These are phyloP conservation scores for Hura crepitans DNA, from an alignment of 441 rosid genomes.

Conservation along the genomic window DNA sequence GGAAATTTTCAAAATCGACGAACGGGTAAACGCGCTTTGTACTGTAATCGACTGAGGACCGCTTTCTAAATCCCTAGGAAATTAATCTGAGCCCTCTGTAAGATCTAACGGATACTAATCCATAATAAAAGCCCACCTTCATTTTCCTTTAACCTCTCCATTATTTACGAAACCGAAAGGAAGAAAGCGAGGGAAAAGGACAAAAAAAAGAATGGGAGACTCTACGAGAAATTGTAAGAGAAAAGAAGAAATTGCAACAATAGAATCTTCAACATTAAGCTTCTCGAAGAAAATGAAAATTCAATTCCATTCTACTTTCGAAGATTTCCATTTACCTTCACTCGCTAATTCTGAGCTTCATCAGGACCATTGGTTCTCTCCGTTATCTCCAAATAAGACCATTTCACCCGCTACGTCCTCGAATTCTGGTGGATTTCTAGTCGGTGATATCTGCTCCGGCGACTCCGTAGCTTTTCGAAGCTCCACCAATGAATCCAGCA, in stretches of 20 bases:
- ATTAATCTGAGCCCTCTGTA: conserved; percentile 16
- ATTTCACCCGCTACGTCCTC: conserved; percentile 16
- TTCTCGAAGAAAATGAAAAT: conserved; percentile 39
- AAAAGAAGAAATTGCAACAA: conserved; percentile 18
- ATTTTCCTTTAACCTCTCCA: conserved; percentile 18
- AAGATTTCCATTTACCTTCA: conserved; percentile 26
- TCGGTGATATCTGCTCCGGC: conserved; percentile 31
- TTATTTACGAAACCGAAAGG: background rate
- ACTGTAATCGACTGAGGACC: conserved; percentile 3
- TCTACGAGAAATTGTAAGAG: conserved; percentile 23
- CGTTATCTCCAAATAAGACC: conserved; percentile 14
- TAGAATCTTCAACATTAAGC: conserved; percentile 31
- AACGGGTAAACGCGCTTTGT: background rate
- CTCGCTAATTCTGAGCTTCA: conserved; percentile 23
- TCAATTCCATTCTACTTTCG: conserved; percentile 13
- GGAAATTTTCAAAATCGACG: background rate
- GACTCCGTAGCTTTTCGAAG: conserved; percentile 20
- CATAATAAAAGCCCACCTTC: conserved; percentile 6
- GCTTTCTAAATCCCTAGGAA: background rate
- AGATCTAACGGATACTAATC: conserved; percentile 14
- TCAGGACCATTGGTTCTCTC: conserved; percentile 16
- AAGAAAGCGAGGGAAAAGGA: background rate
- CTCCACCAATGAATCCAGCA: conserved; percentile 36
- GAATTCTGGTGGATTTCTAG: conserved; percentile 15
- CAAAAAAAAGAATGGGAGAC: conserved; percentile 33